Conservation (phyloP, 108 stramenopile genomes). For the Mayamaea pseudoterrestris region DNA sequence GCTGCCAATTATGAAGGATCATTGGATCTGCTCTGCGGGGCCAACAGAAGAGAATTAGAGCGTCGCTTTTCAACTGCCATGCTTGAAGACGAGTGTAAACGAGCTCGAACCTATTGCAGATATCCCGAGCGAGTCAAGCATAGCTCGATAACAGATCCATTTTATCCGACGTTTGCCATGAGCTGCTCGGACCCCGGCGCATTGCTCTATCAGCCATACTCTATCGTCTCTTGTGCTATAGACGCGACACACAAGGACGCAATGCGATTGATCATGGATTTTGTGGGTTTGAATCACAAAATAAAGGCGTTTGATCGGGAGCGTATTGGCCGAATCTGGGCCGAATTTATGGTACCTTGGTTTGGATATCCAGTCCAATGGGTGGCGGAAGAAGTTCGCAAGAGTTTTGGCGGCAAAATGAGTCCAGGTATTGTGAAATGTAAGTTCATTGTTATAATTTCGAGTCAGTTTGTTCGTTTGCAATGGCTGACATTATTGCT, state of each 20-base stretch:
- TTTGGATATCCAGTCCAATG: conserved; percentile 47
- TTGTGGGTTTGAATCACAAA: conserved; percentile 8
- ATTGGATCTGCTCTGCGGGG: conserved; percentile 42
- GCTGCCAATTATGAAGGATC: conserved; percentile 56
- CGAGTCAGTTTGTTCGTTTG: neutral
- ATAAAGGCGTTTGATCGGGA: conserved; percentile 17
- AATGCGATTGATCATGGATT: conserved; percentile 23
- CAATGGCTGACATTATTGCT: too few species aligned
- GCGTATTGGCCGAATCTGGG: conserved; percentile 47
- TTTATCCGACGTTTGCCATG: conserved; percentile 28
- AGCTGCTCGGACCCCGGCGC: conserved; percentile 28
- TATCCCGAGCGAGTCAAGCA: conserved; percentile 23
- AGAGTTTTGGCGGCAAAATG: conserved; percentile 19
- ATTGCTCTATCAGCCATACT: conserved; percentile 53
- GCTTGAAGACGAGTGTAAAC: conserved; percentile 58
- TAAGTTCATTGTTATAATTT: conserved; percentile 13
- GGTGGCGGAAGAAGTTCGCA: conserved; percentile 27
- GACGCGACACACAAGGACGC: conserved; percentile 41
- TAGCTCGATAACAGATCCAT: conserved; percentile 12
- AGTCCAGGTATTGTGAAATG: conserved; percentile 32
- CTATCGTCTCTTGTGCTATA: conserved; percentile 24
- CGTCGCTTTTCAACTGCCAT: conserved; percentile 29
- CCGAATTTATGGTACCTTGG: conserved; percentile 66
- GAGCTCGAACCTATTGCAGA: conserved; percentile 33
- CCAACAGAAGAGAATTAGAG: conserved; percentile 48